Conservation (phyloP, 2,329 filamentous ascomycete species). For the Fonsecaea pedrosoi region DNA sequence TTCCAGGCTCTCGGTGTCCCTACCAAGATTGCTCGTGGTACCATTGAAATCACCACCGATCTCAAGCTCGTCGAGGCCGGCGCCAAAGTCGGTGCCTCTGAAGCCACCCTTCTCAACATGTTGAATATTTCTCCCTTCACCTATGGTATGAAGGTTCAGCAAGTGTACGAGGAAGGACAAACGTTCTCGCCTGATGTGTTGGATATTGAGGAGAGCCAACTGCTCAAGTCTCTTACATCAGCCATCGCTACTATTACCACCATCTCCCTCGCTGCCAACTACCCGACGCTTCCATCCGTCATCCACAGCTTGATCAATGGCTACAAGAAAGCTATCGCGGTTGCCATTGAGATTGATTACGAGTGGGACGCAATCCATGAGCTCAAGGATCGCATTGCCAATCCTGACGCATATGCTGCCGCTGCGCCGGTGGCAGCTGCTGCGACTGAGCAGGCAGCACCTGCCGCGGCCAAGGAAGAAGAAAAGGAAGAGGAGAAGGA, state of each 20-base stretch:
- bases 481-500: constrained; percentile 71
- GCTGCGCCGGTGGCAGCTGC: constrained; percentile 74
- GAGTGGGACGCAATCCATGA: constrained; percentile 95
- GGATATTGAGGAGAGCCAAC: constrained; percentile 93
- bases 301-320: constrained; percentile 95
- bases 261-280: constrained; percentile 91
- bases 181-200: constrained; percentile 83
- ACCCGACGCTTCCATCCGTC: constrained; percentile 94
- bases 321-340: constrained; percentile 95
- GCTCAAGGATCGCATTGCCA: constrained; percentile 99
- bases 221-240: constrained; percentile 79
- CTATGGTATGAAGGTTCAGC: constrained; percentile 94
- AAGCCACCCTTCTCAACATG: constrained; percentile 99
- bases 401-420: constrained; percentile 94
- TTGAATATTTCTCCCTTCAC: constrained; percentile 99
- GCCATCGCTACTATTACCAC: constrained; percentile 86
- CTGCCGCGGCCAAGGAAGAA: constrained; percentile 60
- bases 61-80: constrained; percentile 96
- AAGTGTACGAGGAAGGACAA: constrained; percentile 99
- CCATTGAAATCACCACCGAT: constrained; percentile 98
- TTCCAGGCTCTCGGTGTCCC: constrained; percentile 99
- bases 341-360: constrained; percentile 89
- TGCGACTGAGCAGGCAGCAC: constrained; percentile 59
- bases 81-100: constrained; percentile 95
- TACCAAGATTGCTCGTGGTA: constrained; percentile 99